Conservation (phyloP, 2,329 filamentous ascomycete species). For the Pseudocercospora cruenta region DNA sequence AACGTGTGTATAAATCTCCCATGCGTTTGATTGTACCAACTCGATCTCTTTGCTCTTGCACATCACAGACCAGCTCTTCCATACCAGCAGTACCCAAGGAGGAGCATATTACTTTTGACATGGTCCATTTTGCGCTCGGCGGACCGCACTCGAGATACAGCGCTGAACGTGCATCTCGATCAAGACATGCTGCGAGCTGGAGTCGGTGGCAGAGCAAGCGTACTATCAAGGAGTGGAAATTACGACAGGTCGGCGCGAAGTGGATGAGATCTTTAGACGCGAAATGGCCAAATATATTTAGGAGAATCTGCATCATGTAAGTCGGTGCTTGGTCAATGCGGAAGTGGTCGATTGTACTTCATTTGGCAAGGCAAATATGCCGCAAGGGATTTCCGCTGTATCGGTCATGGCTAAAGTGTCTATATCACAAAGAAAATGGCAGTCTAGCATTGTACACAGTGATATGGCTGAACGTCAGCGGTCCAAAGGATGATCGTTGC, state of each 20-base stretch:
- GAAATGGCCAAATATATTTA: slow-evolving; percentile 48
- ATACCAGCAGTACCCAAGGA: slow-evolving; percentile 68
- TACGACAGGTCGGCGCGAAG: slow-evolving; percentile 62
- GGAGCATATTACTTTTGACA: slow-evolving; percentile 70
- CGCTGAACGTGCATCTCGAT: slow-evolving; percentile 61
- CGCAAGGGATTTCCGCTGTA: slow-evolving; percentile 19
- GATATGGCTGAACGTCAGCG: background rate
- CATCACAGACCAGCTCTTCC: slow-evolving; percentile 42
- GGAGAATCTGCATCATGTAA: slow-evolving; percentile 42
- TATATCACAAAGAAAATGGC: background rate
- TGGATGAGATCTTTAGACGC: slow-evolving; percentile 53
- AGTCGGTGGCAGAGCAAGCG: slow-evolving; percentile 69
- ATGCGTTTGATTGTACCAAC: slow-evolving; percentile 55
- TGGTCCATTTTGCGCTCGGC: slow-evolving; percentile 68
- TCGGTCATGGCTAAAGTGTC: slow-evolving; percentile 5
- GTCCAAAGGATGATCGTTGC: background rate
- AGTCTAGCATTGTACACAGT: background rate
- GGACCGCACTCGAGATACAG: slow-evolving; percentile 80
- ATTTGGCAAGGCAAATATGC: slow-evolving; percentile 38
- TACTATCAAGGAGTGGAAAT: slow-evolving; percentile 65
- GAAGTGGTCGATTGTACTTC: slow-evolving; percentile 30
- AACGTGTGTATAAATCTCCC: slow-evolving; percentile 68
- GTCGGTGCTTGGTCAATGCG: slow-evolving; percentile 9
- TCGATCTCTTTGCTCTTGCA: slow-evolving; percentile 40
- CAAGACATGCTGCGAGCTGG: slow-evolving; percentile 58